Evolutionary conservation across 1,284 basidiomycete species (phyloP), one percentile per base, ranked within the genome.

Genomic region (Boletus holoroseus): DNA sequence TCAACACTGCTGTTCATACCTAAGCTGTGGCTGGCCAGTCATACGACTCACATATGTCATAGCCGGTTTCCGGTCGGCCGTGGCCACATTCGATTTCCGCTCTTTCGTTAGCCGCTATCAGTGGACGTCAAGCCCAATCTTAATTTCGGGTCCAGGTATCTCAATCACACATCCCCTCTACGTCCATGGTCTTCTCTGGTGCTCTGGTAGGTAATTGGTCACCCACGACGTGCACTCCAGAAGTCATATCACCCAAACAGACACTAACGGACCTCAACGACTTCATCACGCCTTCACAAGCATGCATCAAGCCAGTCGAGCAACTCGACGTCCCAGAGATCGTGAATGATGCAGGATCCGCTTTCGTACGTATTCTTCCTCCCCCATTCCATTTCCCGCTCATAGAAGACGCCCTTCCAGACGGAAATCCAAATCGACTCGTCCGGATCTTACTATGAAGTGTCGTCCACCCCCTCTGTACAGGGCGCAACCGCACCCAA

Each of bases 261-360:
- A 91, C 88, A 8, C 72, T 96, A 32, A 94, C 92, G 16, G 95
- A 99, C 69, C 80, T 99, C 40, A 98, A 98, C 70, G 96, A 99
- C 73, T 99, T 95, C 69, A 90, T 99, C 44, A 92, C 93, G 0
- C 96, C 96, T 3, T 91, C 94, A 1, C 95, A 98, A 73, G 88
- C 90, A 37, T 99, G 96, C 71, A 98, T 99, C 71, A 98, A 98
- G 65, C 95, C 96, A 2, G 92, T 98, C 20, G 79, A 87, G 62
- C 81, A 87, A 64, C 70, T 73, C 7, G 80, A 83, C 56, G 66
- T 58, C 56, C 68, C 69, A n/a, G 62, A 68, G 32, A 66, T 72
- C 35, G 60, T 68, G 36, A 72, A 70, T 51, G 75, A 78, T 54
- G 66, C 73, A 4, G 83, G 78, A 24, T 78, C 76, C 46, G 84